phyloP scores from a whole-genome alignment of 257 asterid species.

The Plantago elongata region DNA sequence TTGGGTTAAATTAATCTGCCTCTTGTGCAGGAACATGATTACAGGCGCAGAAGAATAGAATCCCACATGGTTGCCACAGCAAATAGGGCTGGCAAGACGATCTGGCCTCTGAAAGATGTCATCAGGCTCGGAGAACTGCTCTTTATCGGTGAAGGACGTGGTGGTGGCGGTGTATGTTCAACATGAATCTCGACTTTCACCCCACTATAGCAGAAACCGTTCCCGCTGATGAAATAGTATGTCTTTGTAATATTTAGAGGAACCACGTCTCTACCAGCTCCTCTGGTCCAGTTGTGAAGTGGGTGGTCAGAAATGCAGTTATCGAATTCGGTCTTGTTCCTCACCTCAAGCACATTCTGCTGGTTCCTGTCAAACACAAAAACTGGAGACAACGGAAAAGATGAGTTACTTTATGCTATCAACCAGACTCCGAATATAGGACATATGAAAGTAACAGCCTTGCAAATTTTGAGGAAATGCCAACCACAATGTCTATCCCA shows the following conservation, averaged over 20 bases:
- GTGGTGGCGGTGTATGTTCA: slow-evolving; percentile 67
- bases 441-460: too few relatives aligned
- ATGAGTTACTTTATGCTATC: neutral
- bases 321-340: slow-evolving; percentile 57
- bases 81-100: slow-evolving; percentile 49
- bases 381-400: slow-evolving; percentile 33
- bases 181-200: slow-evolving; percentile 64
- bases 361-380: slow-evolving; percentile 75
- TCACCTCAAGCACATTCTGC: slow-evolving; percentile 66
- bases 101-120: slow-evolving; percentile 33
- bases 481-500: neutral
- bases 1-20: slow-evolving; percentile 16
- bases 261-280: slow-evolving; percentile 92
- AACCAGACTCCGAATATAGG: too few relatives aligned
- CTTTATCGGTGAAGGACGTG: slow-evolving; percentile 32
- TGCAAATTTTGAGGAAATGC: too few relatives aligned
- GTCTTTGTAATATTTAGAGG: slow-evolving; percentile 68
- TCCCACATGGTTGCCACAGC: slow-evolving; percentile 62
- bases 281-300: slow-evolving; percentile 74
- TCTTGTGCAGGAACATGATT: slow-evolving; percentile 19
- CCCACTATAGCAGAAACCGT: slow-evolving; percentile 79
- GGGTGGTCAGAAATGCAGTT: slow-evolving; percentile 56
- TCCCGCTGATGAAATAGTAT: slow-evolving; percentile 75
- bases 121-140: slow-evolving; percentile 23
- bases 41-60: slow-evolving; percentile 36